Percentiles rank a stretch among this genome's conserved stretches.
phyloP scores from a whole-genome alignment of 352 stramenopile species.

The Phytophthora parvispora region DNA sequence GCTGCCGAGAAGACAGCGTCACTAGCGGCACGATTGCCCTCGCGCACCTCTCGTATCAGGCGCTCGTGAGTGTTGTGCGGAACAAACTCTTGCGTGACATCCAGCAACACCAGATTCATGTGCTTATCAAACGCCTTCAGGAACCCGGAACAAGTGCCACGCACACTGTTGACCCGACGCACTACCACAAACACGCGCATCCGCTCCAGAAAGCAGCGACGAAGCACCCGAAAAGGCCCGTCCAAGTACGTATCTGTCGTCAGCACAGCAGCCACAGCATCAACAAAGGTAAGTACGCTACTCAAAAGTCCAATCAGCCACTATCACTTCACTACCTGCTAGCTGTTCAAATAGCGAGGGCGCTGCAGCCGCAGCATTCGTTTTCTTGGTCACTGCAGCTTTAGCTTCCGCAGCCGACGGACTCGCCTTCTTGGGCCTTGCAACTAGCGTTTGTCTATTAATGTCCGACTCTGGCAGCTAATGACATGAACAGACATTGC shows the following conservation, averaged over 20 bases:
- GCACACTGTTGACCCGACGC: conserved; percentile 92
- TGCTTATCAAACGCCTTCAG: conserved; percentile 97
- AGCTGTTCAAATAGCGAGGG: conserved; percentile 67
- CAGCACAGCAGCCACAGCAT: too few relatives aligned
- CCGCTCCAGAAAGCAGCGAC: conserved; percentile 82
- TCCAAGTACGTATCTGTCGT: conserved; percentile 81
- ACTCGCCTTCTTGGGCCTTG: conserved; percentile 39
- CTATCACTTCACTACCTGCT: conserved; percentile 43
- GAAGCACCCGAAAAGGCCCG: conserved; percentile 89
- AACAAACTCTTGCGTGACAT: conserved; percentile 89
- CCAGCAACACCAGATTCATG: conserved; percentile 94
- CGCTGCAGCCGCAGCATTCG: conserved; percentile 2
- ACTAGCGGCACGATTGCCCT: conserved; percentile 21
- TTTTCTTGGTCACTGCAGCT: conserved; percentile 7
- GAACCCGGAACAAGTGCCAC: conserved; percentile 91
- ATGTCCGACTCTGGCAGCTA: conserved; percentile 77
- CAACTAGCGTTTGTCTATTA: conserved; percentile 55
- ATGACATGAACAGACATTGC: not conserved
- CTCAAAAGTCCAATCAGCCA: conserved; percentile 5
- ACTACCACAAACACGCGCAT: conserved; percentile 89
- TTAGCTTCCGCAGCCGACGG: conserved; percentile 24
- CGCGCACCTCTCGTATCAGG: conserved; percentile 43
- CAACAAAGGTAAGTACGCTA: not conserved
- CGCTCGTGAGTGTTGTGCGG: conserved; percentile 42
- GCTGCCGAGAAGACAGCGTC: conserved; percentile 61